Conservation (phyloP, 2,329 filamentous ascomycete genomes). For the Zymoseptoria ardabiliae region DNA sequence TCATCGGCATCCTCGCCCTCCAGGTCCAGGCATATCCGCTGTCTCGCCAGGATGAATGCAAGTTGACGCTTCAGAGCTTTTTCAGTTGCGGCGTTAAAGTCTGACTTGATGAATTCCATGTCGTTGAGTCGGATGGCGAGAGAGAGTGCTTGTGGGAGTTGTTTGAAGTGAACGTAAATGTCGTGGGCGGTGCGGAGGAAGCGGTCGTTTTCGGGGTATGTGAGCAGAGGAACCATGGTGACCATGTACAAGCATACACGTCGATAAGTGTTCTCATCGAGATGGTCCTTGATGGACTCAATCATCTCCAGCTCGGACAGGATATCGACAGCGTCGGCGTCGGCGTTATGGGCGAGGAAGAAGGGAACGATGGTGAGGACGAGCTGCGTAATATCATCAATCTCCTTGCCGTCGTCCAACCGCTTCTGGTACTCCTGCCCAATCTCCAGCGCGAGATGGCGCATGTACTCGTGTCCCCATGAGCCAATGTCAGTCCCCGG, state of each 20-base stretch:
- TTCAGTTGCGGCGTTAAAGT: conserved; percentile 75
- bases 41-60: conserved; percentile 83
- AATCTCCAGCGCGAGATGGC: conserved; percentile 91
- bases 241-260: conserved; percentile 97
- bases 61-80: conserved; percentile 84
- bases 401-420: conserved; percentile 74
- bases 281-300: conserved; percentile 76
- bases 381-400: conserved; percentile 77
- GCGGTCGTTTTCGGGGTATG: conserved; percentile 92
- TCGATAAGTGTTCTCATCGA: conserved; percentile 89
- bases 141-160: conserved; percentile 87
- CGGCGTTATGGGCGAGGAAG: conserved; percentile 94
- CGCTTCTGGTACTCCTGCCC: conserved; percentile 89
- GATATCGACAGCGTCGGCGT: conserved; percentile 94
- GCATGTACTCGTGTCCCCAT: conserved; percentile 97
- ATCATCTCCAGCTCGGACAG: conserved; percentile 98
- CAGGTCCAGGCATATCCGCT: conserved; percentile 76
- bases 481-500: conserved; percentile 88
- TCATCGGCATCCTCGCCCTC: conserved; percentile 61
- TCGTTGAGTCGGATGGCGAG: conserved; percentile 92
- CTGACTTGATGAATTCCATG: conserved; percentile 64
- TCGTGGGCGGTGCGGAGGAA: conserved; percentile 89
- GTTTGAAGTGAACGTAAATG: conserved; percentile 89
- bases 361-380: conserved; percentile 80
- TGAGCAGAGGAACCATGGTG: conserved; percentile 95